Conservation (phyloP, 768 basidiomycete species). For the Serendipita indica region DNA sequence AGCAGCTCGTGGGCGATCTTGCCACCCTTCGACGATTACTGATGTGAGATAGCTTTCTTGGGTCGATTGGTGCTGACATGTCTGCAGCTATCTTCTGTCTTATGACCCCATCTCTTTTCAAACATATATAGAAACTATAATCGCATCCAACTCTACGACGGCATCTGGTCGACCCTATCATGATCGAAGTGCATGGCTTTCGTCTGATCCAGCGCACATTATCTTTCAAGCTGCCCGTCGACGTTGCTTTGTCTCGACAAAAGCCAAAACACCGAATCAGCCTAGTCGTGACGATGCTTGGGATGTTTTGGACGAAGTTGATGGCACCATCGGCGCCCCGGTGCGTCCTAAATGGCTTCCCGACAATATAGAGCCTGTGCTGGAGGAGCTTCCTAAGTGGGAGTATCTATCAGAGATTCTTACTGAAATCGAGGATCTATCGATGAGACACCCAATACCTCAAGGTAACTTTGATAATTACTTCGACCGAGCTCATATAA, state of each 20-base stretch:
- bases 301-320: slow-evolving; percentile 51
- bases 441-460: slow-evolving; percentile 22
- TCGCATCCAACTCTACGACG: slow-evolving; percentile 42
- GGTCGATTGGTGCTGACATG: neutral
- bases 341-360: slow-evolving; percentile 50
- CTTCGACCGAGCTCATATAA: neutral
- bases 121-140: slow-evolving; percentile 77
- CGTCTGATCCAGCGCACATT: slow-evolving; percentile 78
- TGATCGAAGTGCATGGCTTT: slow-evolving; percentile 76
- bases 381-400: slow-evolving; percentile 97
- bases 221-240: slow-evolving; percentile 70
- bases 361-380: slow-evolving; percentile 61
- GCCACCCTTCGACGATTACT: slow-evolving; percentile 72
- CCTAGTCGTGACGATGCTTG: slow-evolving; percentile 55
- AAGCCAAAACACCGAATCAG: slow-evolving; percentile 21
- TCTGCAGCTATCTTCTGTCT: slow-evolving; percentile 59
- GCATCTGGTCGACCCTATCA: slow-evolving; percentile 39
- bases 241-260: slow-evolving; percentile 48
- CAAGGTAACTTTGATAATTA: slow-evolving; percentile 15
- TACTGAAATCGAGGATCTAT: slow-evolving; percentile 81
- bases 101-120: slow-evolving; percentile 88
- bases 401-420: slow-evolving; percentile 66
- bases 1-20: slow-evolving; percentile 80
- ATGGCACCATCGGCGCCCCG: slow-evolving; percentile 25
- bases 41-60: slow-evolving; percentile 32